Evolutionary conservation across 345 rosid species (phyloP), one percentile per base, ranked within the genome.

Genomic region (Sapria himalayana): DNA sequence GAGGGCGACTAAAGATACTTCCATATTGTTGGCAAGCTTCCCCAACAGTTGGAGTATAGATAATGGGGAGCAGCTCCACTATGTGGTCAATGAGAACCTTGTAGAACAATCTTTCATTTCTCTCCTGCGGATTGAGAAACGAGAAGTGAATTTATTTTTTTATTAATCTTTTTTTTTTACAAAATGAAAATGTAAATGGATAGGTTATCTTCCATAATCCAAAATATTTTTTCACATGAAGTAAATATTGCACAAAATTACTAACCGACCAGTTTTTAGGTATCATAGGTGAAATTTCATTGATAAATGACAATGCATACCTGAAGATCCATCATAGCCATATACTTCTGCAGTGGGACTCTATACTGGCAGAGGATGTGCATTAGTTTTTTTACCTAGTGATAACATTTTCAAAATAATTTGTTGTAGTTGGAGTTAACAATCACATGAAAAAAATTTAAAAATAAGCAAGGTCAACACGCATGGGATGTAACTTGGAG

Each of bases 281-380:
- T n/a, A n/a, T n/a, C n/a, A n/a, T n/a, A n/a, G n/a, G n/a, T n/a
- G n/a, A n/a, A n/a, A n/a, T n/a, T n/a, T n/a, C n/a, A 7, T 4
- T 4, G 39, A 36, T 39, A 13, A 5, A 18, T 16, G 22, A 2
- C 8, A 22, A 54, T 5, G 2, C 25, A 22, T 59, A 81, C 97
- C 85, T 78, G 92, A 63, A 86, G 81, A 64, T 86, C 97, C 92
- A 78, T 81, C 97, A 81, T 78, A 47, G 78, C 77, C 94, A 81
- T 72, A 64, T 78, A 86, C 66, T 61, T 86, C 66, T 86, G 94
- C 42, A 86, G 50, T 7, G 97, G 94, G 52, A 86, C 68, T 66
- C 78, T 79, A 60, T 86, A 86, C 42, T 78, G 73, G 29, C 93
- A 85, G 49, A 86, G 66, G 37, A 57, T 81, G 36, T 67, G 82